Conservation (phyloP, 2,329 filamentous ascomycete genomes). For the Fusarium cyanostomum region DNA sequence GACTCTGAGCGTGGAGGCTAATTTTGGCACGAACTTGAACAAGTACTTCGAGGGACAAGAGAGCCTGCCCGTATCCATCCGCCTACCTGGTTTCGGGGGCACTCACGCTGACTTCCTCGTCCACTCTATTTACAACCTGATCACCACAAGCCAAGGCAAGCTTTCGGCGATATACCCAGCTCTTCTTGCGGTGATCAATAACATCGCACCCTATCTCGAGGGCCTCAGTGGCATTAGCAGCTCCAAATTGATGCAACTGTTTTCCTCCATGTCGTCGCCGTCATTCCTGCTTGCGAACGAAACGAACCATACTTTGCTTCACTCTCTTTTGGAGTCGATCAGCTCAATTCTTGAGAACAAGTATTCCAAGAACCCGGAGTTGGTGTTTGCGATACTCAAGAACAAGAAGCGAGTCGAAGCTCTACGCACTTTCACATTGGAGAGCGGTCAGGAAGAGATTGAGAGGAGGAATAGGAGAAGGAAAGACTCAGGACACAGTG, state of each 20-base stretch:
- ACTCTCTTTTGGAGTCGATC: constrained; percentile 86
- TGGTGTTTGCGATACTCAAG: constrained; percentile 81
- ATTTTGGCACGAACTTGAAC: constrained; percentile 90
- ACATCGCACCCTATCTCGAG: constrained; percentile 86
- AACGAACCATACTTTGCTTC: constrained; percentile 82
- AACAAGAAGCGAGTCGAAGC: constrained; percentile 87
- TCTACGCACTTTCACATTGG: constrained; percentile 85
- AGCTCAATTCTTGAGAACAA: constrained; percentile 92
- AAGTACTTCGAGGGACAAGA: constrained; percentile 90
- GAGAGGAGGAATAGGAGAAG: constrained; percentile 77
- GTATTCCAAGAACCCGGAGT: constrained; percentile 80
- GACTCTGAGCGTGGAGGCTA: constrained; percentile 90
- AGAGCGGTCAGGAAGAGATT: constrained; percentile 91
- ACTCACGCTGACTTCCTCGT: constrained; percentile 95
- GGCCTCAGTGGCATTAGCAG: constrained; percentile 78
- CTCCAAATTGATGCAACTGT: constrained; percentile 86
- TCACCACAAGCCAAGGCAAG: constrained; percentile 89
- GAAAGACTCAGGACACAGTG: constrained; percentile 67
- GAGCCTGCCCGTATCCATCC: constrained; percentile 81
- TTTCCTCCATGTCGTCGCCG: constrained; percentile 91
- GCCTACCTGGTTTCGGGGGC: constrained; percentile 84
- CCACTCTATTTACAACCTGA: constrained; percentile 92
- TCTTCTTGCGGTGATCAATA: constrained; percentile 90
- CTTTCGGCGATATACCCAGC: constrained; percentile 93
- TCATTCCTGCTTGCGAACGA: constrained; percentile 94